Evolutionary conservation across 441 rosid species (phyloP), one percentile per base, ranked within the genome.

Genomic region (Pelargonium cotyledonis): DNA sequence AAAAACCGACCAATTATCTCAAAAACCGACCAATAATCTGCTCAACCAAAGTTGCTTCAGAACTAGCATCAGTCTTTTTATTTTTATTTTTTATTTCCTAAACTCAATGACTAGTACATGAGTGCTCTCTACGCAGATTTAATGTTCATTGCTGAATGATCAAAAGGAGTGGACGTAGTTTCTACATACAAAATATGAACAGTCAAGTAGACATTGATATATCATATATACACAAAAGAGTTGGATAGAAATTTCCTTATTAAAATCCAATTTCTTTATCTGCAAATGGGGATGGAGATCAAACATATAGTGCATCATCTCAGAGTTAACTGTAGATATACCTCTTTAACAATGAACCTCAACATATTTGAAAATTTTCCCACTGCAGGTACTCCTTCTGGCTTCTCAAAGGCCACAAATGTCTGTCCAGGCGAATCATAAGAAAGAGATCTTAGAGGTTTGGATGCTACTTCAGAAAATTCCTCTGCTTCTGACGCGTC

Each of bases 401-500:
- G 95, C 86, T 88, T 95, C 84, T 86, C 91, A 81, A 92, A 95
- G 47, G 92, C 97, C 74, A 86, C 86, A 73, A 87, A 90, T 41
- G 87, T 84, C 76, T 90, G 97, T 63, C 97, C 97, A 72, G 99
- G 91, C 15, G 97, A 81, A 78, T 95, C 97, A 63, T 85, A 95
- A 53, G 99, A 95, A 51, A 95, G 97, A 69, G 97, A 88, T 69
- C 75, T 80, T 66, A 91, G 71, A 55, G 97, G 88, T 78, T 86
- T 90, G 35, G 89, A 81, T 73, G 76, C 78, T 76, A 76, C 75
- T 81, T 88, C 91, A 63, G 81, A 35, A 68, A 95, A 95, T 15
- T 88, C 92, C 69, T 90, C 97, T 8, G 99, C 91, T 61, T 95
- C 99, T 68, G 96, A 91, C 76, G 90, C 84, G 81, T 95, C 99